phyloP scores from a whole-genome alignment of 148 eudicot species.

The Rheum nobile region DNA sequence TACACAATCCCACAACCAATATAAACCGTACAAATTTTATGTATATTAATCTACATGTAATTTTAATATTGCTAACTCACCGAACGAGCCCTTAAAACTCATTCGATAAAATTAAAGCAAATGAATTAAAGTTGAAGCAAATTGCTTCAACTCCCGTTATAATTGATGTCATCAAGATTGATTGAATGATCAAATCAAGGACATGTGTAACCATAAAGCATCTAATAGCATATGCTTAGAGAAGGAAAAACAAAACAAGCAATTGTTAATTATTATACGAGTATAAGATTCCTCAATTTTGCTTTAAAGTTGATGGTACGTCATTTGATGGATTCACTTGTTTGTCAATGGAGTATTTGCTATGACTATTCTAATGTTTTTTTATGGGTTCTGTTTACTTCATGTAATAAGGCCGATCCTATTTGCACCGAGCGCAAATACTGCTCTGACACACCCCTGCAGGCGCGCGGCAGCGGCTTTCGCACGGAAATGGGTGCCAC shows the following conservation, averaged over 20 bases:
- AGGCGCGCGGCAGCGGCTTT: too few species aligned
- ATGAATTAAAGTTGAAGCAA: too few species aligned
- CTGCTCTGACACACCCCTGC: too few species aligned
- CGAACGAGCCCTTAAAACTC: too few species aligned
- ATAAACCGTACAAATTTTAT: too few species aligned
- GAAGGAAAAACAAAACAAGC: background rate
- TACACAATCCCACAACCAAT: too few species aligned
- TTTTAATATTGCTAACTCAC: background rate
- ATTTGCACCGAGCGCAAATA: too few species aligned
- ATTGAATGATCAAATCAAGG: background rate
- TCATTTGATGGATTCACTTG: background rate
- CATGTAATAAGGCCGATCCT: background rate
- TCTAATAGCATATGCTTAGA: background rate
- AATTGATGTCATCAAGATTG: background rate
- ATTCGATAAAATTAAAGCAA: background rate
- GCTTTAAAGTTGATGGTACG: too few species aligned
- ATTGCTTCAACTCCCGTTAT: too few species aligned
- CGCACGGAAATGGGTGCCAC: too few species aligned
- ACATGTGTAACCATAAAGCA: background rate
- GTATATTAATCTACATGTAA: too few species aligned
- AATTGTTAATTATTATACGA: background rate
- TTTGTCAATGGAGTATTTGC: background rate
- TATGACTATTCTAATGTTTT: background rate
- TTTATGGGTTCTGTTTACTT: background rate
- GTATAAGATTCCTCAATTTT: background rate